Evolutionary conservation across 169 alveolate genomes (phyloP).

Genomic region (Babesia caballi): DNA sequence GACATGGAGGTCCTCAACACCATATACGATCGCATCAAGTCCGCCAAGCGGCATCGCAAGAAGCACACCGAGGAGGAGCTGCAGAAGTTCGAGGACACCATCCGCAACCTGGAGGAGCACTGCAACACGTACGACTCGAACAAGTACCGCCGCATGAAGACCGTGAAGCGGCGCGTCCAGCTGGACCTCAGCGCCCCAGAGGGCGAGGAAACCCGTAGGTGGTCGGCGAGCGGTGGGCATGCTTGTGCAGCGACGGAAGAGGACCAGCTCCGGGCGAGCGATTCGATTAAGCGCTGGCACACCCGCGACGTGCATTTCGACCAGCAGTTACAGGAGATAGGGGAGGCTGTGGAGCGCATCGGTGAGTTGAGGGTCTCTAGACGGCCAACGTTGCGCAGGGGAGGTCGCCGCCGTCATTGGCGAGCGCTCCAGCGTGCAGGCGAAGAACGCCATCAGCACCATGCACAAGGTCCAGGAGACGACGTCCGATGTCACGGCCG

Average conservation of each 20-base stretch:
- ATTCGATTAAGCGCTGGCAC: constrained; percentile 67
- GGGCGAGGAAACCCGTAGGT: neutral
- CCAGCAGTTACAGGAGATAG: constrained; percentile 71
- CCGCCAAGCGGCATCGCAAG: constrained; percentile 8
- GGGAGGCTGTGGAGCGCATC: constrained; percentile 76
- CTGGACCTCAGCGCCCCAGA: constrained; percentile 10
- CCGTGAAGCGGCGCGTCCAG: constrained; percentile 5
- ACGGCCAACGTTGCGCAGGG: constrained; percentile 5
- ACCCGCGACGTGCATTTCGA: constrained; percentile 72
- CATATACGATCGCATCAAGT: constrained; percentile 20
- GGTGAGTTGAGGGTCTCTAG: constrained; percentile 11
- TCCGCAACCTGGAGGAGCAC: constrained; percentile 43
- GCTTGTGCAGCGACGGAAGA: constrained; percentile 18
- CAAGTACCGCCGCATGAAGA: neutral
- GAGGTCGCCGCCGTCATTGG: constrained; percentile 59
- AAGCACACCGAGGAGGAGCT: constrained; percentile 58
- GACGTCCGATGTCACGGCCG: constrained; percentile 40
- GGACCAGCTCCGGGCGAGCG: constrained; percentile 61
- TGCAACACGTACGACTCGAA: constrained; percentile 20
- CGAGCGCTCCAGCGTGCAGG: constrained; percentile 54
- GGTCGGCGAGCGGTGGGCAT: neutral
- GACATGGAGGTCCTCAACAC: constrained; percentile 35
- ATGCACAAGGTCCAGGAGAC: constrained; percentile 44
- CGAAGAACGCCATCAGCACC: constrained; percentile 50
- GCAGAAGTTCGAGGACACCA: constrained; percentile 36